Conservation (phyloP, 306 rosid genomes). For the Dryas octopetala region DNA sequence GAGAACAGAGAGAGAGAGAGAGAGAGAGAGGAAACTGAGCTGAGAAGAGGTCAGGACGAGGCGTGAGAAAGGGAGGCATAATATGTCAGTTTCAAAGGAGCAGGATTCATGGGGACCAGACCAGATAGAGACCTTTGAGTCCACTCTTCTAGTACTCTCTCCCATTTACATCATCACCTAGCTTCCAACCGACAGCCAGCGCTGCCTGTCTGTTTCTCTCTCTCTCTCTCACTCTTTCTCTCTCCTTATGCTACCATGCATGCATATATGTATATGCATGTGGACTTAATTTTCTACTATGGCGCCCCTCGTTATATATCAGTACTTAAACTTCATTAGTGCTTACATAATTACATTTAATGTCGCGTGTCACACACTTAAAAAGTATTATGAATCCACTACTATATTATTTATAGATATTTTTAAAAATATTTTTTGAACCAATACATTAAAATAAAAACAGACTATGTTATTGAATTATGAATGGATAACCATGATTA, state of each 20-base stretch:
- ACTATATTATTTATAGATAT: too few species aligned
- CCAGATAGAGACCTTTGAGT: conserved; percentile 54
- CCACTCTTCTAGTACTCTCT: conserved; percentile 26
- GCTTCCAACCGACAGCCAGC: conserved; percentile 36
- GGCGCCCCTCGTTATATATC: too few species aligned
- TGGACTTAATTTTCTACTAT: too few species aligned
- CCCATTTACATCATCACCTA: conserved; percentile 18
- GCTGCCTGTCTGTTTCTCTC: conserved; percentile 5
- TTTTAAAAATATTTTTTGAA: too few species aligned
- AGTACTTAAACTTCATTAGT: too few species aligned
- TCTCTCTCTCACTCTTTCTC: conserved; percentile 14
- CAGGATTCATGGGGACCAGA: conserved; percentile 52
- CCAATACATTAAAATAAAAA: too few species aligned
- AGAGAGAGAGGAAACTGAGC: conserved; percentile 27
- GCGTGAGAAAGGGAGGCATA: conserved; percentile 81
- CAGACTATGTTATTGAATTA: too few species aligned
- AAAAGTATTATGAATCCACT: neutral
- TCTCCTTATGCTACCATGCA: neutral
- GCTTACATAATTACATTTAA: too few species aligned
- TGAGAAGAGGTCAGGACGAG: conserved; percentile 36
- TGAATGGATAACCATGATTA: too few species aligned
- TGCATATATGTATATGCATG: neutral
- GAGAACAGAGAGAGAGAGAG: conserved; percentile 15
- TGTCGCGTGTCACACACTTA: too few species aligned
- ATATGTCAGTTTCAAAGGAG: conserved; percentile 56